Evolutionary conservation across 1,139 yeast genomes (phyloP), one percentile per base, ranked within the genome.

Genomic region (Kodamaea ohmeri): DNA sequence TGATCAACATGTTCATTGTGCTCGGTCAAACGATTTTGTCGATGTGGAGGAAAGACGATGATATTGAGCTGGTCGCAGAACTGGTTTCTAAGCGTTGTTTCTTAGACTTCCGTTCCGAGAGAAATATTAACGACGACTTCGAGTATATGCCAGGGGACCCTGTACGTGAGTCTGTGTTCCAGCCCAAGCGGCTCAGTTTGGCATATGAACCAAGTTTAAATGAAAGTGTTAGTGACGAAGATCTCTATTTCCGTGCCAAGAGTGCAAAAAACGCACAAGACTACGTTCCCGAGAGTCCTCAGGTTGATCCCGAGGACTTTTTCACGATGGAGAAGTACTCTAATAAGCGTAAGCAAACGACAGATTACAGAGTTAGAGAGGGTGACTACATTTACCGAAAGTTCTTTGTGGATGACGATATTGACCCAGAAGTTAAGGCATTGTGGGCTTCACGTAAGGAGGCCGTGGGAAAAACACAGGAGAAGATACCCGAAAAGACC

Each of bases 371-470:
- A 1, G 67, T 69, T 3, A 58, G 80, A 41, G 80, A 74, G 48
- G 76, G 70, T 2, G 80, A 75, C 47, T 46, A 58, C 22, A 69
- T 71, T 30, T 73, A 65, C 47, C 60, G 63, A 29, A 66, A 70
- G 44, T 68, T 60, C 45, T 60, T 70, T 25, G 55, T 61, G 9
- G 63, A 65, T 44, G 67, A 62, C 32, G 58, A 60, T 17, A 65
- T 73, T 26, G 80, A 75, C 49, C 76, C 78, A 1, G 80, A 73
- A 46, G 69, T 75, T 36, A 69, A 66, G 45, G 67, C 63, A 13
- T 56, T 75, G 33, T 75, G 80, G 80, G 75, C 68, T 26, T 61
- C 71, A 3, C 60, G 79, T 56, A 63, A 60, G 20, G 21, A 25
- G 17, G 36, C 36, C 4, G 13, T 33, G 29, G 30, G n/a, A n/a